These are phyloP conservation scores for Lecanicillium sp. DNA, from an alignment of 2,329 filamentous ascomycete genomes.

Conservation along the genomic window DNA sequence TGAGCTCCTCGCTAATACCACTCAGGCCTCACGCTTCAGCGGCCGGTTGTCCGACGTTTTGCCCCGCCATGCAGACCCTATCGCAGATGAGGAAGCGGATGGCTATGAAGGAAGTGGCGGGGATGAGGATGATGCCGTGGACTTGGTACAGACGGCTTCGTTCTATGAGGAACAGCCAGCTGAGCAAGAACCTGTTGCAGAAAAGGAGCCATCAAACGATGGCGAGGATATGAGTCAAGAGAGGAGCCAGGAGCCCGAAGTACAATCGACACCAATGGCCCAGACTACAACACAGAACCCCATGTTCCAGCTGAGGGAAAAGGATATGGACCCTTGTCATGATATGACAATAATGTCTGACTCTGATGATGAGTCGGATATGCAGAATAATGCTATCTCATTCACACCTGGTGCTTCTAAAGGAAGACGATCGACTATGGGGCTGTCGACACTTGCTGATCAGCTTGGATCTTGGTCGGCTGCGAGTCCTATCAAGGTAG, in stretches of 20 bases:
- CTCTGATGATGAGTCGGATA: slow-evolving; percentile 42
- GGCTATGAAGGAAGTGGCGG: slow-evolving; percentile 13
- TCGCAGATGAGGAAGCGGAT: slow-evolving; percentile 23
- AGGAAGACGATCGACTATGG: slow-evolving; percentile 27
- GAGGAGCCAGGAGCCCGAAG: not conserved
- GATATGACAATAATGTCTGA: slow-evolving; percentile 35
- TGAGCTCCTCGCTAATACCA: slow-evolving; percentile 25
- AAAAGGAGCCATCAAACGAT: not conserved
- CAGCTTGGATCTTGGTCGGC: slow-evolving; percentile 58
- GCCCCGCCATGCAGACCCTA: slow-evolving; percentile 33
- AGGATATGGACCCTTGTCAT: slow-evolving; percentile 37
- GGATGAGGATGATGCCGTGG: slow-evolving; percentile 17
- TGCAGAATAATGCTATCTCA: slow-evolving; percentile 23
- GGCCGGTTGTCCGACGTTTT: slow-evolving; percentile 38
- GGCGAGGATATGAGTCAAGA: not conserved
- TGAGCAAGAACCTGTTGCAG: not conserved
- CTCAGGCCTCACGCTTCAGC: slow-evolving; percentile 31
- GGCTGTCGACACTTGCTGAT: slow-evolving; percentile 57
- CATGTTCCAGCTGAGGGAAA: slow-evolving; percentile 34
- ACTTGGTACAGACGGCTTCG: slow-evolving; percentile 5
- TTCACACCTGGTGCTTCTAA: slow-evolving; percentile 33
- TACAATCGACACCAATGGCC: slow-evolving; percentile 4
- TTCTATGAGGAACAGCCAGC: slow-evolving; percentile 1
- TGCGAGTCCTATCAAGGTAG: slow-evolving; percentile 36
- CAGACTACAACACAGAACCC: slow-evolving; percentile 15